phyloP scores from a whole-genome alignment of 2,329 filamentous ascomycete genomes.

The Xylaria digitata region DNA sequence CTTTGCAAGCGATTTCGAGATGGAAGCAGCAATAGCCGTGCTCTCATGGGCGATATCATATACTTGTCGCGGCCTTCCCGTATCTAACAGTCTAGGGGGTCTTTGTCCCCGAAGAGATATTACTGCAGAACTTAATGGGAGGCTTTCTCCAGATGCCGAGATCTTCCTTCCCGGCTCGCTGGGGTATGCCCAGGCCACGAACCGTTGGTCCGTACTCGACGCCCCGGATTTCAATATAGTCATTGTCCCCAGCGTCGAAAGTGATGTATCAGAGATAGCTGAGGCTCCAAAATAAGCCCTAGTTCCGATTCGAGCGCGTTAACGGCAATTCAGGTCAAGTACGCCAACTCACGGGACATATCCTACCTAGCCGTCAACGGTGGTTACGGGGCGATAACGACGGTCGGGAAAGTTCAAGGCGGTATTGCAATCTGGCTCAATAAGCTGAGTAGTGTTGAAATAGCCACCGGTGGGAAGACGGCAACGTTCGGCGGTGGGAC shows the following conservation, averaged over 20 bases:
- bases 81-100: no score
- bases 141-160: constrained; percentile 54
- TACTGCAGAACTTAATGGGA: constrained; percentile 12
- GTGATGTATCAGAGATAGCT: constrained; percentile 59
- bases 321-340: constrained; percentile 49
- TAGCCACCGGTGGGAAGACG: constrained; percentile 51
- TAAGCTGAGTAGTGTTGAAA: constrained; percentile 51
- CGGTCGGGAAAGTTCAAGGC: constrained; percentile 52
- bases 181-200: constrained; percentile 54
- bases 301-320: neutral
- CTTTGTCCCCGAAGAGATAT: no score
- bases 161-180: constrained; percentile 56
- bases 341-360: constrained; percentile 52
- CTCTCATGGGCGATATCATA: no score
- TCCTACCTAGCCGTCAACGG: constrained; percentile 55
- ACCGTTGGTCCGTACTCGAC: constrained; percentile 59
- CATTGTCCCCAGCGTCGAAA: constrained; percentile 59
- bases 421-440: constrained; percentile 57
- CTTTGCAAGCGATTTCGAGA: no score
- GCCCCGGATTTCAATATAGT: constrained; percentile 59
- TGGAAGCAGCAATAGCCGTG: no score
- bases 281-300: no score
- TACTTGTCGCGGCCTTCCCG: no score
- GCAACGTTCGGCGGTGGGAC: constrained; percentile 56
- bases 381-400: constrained; percentile 55